These are phyloP conservation scores for Allium fistulosum DNA, from an alignment of 106 monocot species.

Conservation along the genomic window DNA sequence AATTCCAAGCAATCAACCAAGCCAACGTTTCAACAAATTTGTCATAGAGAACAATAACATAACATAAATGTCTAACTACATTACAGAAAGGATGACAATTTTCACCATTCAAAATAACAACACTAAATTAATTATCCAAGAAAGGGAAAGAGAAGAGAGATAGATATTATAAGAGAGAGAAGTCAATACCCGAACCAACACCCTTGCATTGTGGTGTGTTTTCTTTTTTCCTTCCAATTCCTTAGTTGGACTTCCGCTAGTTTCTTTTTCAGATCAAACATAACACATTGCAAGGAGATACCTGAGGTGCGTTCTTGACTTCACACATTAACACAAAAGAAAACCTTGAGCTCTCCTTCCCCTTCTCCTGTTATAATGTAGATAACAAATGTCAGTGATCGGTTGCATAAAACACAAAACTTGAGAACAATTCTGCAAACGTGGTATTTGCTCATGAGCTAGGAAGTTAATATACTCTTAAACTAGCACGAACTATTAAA, in stretches of 20 bases:
- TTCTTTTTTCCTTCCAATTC: not conserved
- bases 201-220: slow-evolving; percentile 10
- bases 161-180: not conserved
- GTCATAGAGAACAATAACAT: slow-evolving; percentile 1
- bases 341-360: slow-evolving; percentile 1
- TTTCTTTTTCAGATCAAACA: not conserved
- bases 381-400: not conserved
- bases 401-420: not conserved
- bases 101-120: not conserved
- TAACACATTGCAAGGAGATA: slow-evolving; percentile 44
- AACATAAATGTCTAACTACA: not conserved
- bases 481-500: not conserved
- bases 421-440: not conserved
- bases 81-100: slow-evolving; percentile 4
- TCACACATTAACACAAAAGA: not conserved
- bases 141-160: not conserved
- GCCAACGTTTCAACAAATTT: not conserved
- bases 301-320: slow-evolving; percentile 97
- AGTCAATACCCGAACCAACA: slow-evolving; percentile 19
- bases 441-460: no score
- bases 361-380: not conserved
- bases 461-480: no score
- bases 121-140: not conserved
- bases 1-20: slow-evolving; percentile 11
- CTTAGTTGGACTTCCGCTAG: not conserved